Base-by-base conservation (phyloP, 2,329 filamentous ascomycete species). In the Fusarium sp. region DNA sequence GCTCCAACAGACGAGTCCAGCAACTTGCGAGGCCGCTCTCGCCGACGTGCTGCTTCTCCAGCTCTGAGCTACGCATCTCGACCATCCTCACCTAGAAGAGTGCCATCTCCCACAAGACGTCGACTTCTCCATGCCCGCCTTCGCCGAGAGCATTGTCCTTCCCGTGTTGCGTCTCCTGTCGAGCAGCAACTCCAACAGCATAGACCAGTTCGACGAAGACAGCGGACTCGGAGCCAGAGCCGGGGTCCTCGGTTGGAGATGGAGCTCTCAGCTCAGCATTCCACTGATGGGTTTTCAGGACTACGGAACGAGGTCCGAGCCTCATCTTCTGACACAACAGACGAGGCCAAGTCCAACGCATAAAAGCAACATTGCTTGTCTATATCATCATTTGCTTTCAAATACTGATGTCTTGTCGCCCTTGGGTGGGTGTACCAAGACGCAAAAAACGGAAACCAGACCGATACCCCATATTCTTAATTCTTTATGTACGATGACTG, bases 71-170 rank as follows among this genome's bases (percentile, higher is more conserved):
- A 77, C 41, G 69, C 79, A 62, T 82, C 83, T 24, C 80, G 81
- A 58, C 77, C 77, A 28, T 76, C 81, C 6, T 83, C 82, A 11
- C 81, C 81, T 9, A 73, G 80, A 22, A 73, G 80, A 18, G 75
- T 82, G 26, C 73, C 82, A 22, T 85, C 84, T 7, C 84, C 85
- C 18, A 83, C 82, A 35, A 82, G 82, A 64, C 82, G 83, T 41
- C 82, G 84, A 38, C 76, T 86, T 24, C 81, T 86, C 22, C 82
- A 83, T 63, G 82, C 83, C 45, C 79, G 84, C 18, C 81, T 85
- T 20, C 79, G 84, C 45, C 83, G 86, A 26, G 85, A 85, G 72
- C 85, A 86, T 69, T 85, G 83, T 66, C 83, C 83, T 17, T 85
- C 83, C 18, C 79, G 83, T 26, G 81, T 81, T 24, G 72, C 80